Evolutionary conservation across 2,329 filamentous ascomycete genomes (phyloP), one percentile per base, ranked within the genome.

Genomic region (Colletotrichum destructivum): DNA sequence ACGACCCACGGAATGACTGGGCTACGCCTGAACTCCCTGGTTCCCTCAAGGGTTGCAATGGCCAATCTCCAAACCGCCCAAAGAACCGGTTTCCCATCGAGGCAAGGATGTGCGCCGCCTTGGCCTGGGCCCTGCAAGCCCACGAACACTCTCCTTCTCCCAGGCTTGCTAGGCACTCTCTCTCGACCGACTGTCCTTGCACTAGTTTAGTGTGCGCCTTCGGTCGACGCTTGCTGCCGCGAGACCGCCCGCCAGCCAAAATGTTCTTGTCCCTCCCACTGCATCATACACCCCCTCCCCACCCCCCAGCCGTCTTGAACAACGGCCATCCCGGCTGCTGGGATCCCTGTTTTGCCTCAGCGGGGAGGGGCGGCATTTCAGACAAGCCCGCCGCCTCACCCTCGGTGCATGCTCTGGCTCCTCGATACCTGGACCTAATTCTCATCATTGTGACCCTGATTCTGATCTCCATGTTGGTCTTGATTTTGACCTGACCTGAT

Each of bases 331-430:
- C 59, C 47, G 66, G 69, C 46, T 44, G 35, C 66, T 47, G 47
- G 60, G 47, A 69, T 72, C 65, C 66, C 60, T 72, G 69, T 59
- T 60, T 66, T 55, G 60, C 54, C 40, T 21, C 65, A 72, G 65
- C 65, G 65, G 66, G 60, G 65, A 69, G 65, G 69, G 54, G 69
- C 69, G 69, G 69, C 69, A 72, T 72, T 72, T 72, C 62, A 71
- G 62, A 62, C 66, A 66, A 66, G 62, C 62, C 51, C 70, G 56
- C 57, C 71, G 62, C 67, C 66, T 70, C 66, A 70, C 38, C 70
- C 70, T 56, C 44, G 23, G 56, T 62, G 52, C 67, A 52, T 49
- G 47, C 55, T 49, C 61, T 49, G 67, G 31, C 49, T 70, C 55
- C 55, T 70, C 62, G 61, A 52, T 40, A 68, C 38, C 49, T n/a